Percentiles rank a stretch among this genome's conserved stretches.
These are phyloP conservation scores for Pseudomicrostroma phylloplanum DNA, from an alignment of 1,284 basidiomycete species.

Conservation along the genomic window DNA sequence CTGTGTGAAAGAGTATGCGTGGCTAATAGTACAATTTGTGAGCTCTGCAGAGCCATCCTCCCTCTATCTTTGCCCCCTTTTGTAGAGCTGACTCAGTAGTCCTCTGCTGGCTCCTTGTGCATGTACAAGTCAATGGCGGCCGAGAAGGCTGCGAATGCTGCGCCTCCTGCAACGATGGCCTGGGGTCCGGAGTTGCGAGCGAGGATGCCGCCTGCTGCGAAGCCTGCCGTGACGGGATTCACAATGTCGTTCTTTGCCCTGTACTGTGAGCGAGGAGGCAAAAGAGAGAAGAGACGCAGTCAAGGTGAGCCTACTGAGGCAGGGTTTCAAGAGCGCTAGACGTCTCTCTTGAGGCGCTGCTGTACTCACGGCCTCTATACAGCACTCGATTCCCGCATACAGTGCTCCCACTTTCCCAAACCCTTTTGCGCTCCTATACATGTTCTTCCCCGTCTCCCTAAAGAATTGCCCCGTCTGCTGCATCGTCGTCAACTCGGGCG, in stretches of 20 bases:
- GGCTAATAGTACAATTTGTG: too few relatives aligned
- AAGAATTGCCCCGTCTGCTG: constrained; percentile 81
- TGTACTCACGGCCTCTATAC: constrained; percentile 83
- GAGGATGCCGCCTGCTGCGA: constrained; percentile 41
- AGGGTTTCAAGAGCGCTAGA: not conserved
- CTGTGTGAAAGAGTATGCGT: too few relatives aligned
- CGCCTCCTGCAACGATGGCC: constrained; percentile 41
- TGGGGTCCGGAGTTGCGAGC: constrained; percentile 43
- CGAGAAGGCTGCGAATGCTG: constrained; percentile 47
- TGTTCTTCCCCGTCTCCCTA: constrained; percentile 86
- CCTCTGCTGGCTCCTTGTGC: constrained; percentile 15
- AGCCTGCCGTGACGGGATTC: constrained; percentile 43
- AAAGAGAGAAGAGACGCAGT: not conserved
- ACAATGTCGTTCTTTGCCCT: constrained; percentile 47
- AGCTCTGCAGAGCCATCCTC: too few relatives aligned
- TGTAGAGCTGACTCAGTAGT: not conserved
- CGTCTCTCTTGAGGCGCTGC: not conserved
- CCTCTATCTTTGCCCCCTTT: too few relatives aligned
- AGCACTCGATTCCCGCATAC: constrained; percentile 89
- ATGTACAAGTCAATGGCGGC: constrained; percentile 46
- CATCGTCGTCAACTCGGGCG: constrained; percentile 29
- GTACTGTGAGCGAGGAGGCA: constrained; percentile 23
- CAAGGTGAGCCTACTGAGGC: too few relatives aligned
- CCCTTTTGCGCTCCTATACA: constrained; percentile 83
- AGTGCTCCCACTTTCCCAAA: constrained; percentile 92